Base-by-base conservation (phyloP, 371 early-diverging fungal species). In the Entomophthora muscae region DNA sequence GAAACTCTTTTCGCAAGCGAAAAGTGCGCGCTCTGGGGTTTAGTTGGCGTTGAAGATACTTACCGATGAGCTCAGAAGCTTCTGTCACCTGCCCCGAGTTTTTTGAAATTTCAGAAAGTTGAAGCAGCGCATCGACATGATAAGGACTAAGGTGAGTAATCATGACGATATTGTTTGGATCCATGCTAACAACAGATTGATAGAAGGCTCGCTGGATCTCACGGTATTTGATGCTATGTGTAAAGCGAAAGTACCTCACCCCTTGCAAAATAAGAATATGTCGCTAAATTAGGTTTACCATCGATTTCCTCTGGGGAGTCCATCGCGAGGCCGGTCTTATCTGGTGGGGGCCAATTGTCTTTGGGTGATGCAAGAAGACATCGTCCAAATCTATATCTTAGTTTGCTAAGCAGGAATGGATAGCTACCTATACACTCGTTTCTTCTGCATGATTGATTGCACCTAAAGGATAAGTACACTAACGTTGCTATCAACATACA, bases 101-200 rank as follows among this genome's bases (percentile, higher is more conserved):
- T 65, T 86, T 89, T 32, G 81, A 79, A 24, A 92, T 79, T 66
- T 93, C 90, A 32, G 88, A 86, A 3, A 89, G 68, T 71, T 91
- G 93, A 54, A 93, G 72, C 59, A 91, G 70, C 13, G 85, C 73
- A 69, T 91, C 88, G 24, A 92, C 78, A 69, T 94, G 93, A 68
- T 87, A 94, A 13, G 93, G 95, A 70, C 88, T 75, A 28, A 78
- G 75, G 32, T 79, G 75, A 24, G 82, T 70, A n/a, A 93, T 71
- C 21, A 73, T 70, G 42, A 83, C 73, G 13, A 94, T 73, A 13
- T 79, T 79, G 53, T 88, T 81, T 0, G 93, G 89, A 71, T 88
- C 78, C 67, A 89, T 84, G 0, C 84, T 81, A 22, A 76, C 75
- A 12, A 93, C 80, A 17, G 84, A 82, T 21, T 75, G 72, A 57